phyloP scores from a whole-genome alignment of 345 rosid species.

The Eucalyptus decipiens region DNA sequence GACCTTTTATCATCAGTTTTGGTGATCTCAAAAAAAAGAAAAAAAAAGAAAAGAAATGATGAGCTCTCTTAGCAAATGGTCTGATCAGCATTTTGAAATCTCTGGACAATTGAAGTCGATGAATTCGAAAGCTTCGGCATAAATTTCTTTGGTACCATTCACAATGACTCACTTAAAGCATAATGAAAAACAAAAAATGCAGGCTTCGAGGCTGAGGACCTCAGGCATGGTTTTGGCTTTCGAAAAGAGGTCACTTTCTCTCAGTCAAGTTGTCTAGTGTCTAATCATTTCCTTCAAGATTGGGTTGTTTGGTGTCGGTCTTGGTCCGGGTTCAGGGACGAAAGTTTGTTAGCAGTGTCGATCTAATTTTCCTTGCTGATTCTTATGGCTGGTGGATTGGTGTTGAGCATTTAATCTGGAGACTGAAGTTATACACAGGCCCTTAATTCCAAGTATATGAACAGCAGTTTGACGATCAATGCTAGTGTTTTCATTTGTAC shows the following conservation, averaged over 20 bases:
- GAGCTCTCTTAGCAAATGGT: neutral
- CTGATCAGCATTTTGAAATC: neutral
- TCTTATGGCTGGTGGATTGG: neutral
- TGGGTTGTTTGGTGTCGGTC: neutral
- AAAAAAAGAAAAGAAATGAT: neutral
- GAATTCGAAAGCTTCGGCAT: neutral
- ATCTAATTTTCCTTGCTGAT: neutral
- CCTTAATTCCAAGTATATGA: neutral
- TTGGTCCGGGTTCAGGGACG: neutral
- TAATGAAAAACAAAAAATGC: neutral
- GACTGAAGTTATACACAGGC: neutral
- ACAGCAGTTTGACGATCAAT: neutral
- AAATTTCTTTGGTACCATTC: neutral
- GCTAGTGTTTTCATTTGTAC: neutral
- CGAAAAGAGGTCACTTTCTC: neutral
- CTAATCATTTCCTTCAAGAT: neutral
- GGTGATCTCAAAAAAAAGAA: neutral
- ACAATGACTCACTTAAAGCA: neutral
- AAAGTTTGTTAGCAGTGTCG: neutral
- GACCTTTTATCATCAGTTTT: neutral
- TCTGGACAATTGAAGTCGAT: neutral
- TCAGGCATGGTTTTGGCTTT: neutral
- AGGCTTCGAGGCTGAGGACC: neutral
- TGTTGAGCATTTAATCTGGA: neutral
- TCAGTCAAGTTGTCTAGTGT: neutral